Evolutionary conservation across 1,284 basidiomycete genomes (phyloP), one percentile per base, ranked within the genome.

Genomic region (Vanrija sp.): DNA sequence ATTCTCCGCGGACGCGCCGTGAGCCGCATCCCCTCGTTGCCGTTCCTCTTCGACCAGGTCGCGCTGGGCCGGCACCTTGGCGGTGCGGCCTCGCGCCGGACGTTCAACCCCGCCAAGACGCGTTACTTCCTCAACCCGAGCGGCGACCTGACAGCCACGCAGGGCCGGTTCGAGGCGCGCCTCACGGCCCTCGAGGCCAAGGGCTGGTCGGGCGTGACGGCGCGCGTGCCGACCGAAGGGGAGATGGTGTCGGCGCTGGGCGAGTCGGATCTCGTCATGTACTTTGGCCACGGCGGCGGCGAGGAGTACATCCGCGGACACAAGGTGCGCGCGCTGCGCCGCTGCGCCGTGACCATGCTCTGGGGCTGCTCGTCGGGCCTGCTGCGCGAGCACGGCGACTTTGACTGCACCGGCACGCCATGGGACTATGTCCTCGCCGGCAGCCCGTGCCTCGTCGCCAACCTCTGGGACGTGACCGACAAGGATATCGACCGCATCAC

Each of bases 391-490:
- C 89, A 92, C 82, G 95, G 95, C 12, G 90, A 95, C 56, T 93
- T 93, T 65, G 95, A 98, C 66, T 82, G 88, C 15, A 82, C 84
- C 15, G 95, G 95, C 9, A 98, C 91, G 18, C 91, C 96, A 0
- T 85, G 89, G 71, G 85, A 91, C 66, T 98, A 98, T 72, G 88
- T 97, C 85, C 71, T 96, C n/a, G 92, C 87, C 37, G 95, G 94
- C 62, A 93, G 91, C 60, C 95, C 96, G 6, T 87, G 90, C 2
- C 80, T 98, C 44, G 84, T 97, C 14, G 96, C 89, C 0, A 97
- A 95, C 68, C 77, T 98, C 16, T 99, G 96, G 95, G 95, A 98
- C 71, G 94, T 98, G 22, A 98, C 96, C 0, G 95, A 99, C 78
- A 84, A 87, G 46, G 95, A 99, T 71, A 93, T 98, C 60, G 95